These are phyloP conservation scores for Marasmius tenuissimus DNA, from an alignment of 1,284 basidiomycete genomes.

Conservation along the genomic window DNA sequence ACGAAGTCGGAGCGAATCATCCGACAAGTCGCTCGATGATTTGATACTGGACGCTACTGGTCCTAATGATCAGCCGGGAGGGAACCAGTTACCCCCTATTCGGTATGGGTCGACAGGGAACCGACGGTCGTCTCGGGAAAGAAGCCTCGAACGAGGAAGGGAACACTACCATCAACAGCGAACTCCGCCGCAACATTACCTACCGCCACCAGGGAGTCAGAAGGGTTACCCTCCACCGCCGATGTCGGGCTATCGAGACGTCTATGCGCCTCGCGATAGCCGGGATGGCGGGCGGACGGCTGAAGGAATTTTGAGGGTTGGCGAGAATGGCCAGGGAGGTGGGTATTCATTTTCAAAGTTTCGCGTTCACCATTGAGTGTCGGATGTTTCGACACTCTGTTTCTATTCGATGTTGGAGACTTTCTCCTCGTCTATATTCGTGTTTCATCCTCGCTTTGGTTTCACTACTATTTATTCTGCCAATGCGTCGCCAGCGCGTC, in stretches of 20 bases:
- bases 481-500: no score
- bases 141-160: background rate
- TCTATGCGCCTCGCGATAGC: background rate
- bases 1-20: background rate
- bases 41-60: background rate
- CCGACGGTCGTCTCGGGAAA: background rate
- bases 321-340: background rate
- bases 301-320: background rate
- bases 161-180: background rate
- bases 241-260: background rate
- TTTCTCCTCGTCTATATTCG: background rate
- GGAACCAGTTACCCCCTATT: slow-evolving; percentile 4
- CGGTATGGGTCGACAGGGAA: background rate
- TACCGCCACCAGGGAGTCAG: background rate
- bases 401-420: background rate
- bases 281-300: background rate
- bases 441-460: background rate
- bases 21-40: background rate
- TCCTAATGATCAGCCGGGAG: background rate
- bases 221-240: background rate
- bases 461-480: background rate
- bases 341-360: slow-evolving; percentile 1
- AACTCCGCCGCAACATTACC: background rate
- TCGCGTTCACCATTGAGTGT: background rate
- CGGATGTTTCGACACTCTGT: background rate